Evolutionary conservation across 2,329 filamentous ascomycete species (phyloP), one percentile per base, ranked within the genome.

Genomic region (Alternaria arbusti): DNA sequence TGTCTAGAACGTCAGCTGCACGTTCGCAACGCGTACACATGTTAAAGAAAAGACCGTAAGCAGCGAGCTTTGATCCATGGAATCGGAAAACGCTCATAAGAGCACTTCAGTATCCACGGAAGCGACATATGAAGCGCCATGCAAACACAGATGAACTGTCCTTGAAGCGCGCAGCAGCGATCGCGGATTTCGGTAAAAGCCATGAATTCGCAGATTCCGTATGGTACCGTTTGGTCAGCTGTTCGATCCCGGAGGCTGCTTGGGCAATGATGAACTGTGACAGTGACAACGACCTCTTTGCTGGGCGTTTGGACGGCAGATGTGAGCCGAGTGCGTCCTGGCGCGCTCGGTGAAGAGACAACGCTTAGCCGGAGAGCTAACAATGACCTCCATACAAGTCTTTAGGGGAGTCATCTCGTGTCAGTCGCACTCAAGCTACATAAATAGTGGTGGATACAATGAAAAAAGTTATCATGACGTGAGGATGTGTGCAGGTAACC

Each of bases 401-500:
- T 50, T 17, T 40, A 40, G 36, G n/a, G 36, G 36, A 40, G 36
- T 40, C 36, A 28, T 50, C 0, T 20, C 17, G n/a, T 30, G 45
- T 49, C 45, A 26, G 13, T 49, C 25, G 20, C 49, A 40, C 20
- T 26, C 13, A 15, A 15, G n/a, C 23, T 40, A 23, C 17, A 20
- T 8, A 13, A 12, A 20, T 3, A 40, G 23, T 20, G 23, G 52
- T 44, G 36, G 52, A 44, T 54, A 44, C 22, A 13, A 20, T 13
- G 52, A 44, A 22, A 44, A 54, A 28, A 44, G 15, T 17, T 11
- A 44, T 25, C 15, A 12, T 54, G 52, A 44, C 32, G 52, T 54
- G 52, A 28, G 10, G 52, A 54, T 17, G 15, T 22, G 20, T 54
- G 52, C 52, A 44, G 23, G 17, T 54, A 71, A 56, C 63, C 72